Base-by-base conservation (phyloP, 2,329 filamentous ascomycete species). In the Aspergillus proliferans region DNA sequence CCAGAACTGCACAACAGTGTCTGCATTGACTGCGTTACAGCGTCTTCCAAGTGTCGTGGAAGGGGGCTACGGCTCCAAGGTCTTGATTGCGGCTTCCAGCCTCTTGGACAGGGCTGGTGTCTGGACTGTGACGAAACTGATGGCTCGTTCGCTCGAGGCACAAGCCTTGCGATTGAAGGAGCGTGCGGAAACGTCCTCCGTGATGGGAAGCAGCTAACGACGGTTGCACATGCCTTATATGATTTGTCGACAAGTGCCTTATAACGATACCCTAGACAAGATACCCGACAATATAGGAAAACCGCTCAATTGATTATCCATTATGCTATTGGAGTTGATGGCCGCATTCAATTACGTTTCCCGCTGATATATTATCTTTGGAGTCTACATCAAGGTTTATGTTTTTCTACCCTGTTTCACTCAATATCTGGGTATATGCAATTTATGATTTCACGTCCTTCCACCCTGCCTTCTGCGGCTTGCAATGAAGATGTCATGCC, bases 91-190 rank as follows among this genome's bases (percentile, higher is more conserved):
- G 47, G 93, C 88, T 54, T 88, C 90, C 43, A 86, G 88, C 70
- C 87, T 94, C 79, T 78, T 97, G 54, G 87, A 91, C 58, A 89
- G 89, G 71, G 87, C 88, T 54, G 86, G 88, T 56, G 88, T 95
- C 24, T 98, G 93, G 92, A 91, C 91, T 84, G 83, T 86, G 41
- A 85, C 82, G n/a, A 83, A 83, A 65, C 75, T 85, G 45, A 85
- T 86, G 80, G 80, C 81, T 45, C 79, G 79, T 52, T 83, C 82
- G 24, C 72, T 86, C 39, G 81, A 85, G 61, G 76, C 78, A 30
- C 83, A 86, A 66, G 82, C 83, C 33, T 72, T 75, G 52, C 78
- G 83, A 56, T 80, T 85, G 71, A 81, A 79, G 58, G 78, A 80
- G 52, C 77, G 83, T 55, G 79, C 81, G 21, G 64, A 70, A 44